Evolutionary conservation across 2,329 filamentous ascomycete genomes (phyloP), one percentile per base, ranked within the genome.

Genomic region (Xylaria polymorpha): DNA sequence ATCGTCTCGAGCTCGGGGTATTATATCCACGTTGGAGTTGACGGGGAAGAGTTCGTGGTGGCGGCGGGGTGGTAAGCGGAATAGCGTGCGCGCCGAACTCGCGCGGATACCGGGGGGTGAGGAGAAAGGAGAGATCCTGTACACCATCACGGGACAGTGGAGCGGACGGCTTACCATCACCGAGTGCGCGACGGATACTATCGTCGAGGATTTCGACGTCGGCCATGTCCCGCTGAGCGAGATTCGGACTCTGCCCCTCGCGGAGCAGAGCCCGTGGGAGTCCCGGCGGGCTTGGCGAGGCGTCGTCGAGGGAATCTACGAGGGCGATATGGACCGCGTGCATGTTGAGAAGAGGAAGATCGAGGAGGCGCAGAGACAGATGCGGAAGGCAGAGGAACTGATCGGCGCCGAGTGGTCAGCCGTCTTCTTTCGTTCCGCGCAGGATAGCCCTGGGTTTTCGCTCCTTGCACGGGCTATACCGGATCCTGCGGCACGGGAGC

Each of bases 1-100:
- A 72, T 78, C 65, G 72, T 73, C 0, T 74, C 72, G 32, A 77
- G 74, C 61, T 75, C 74, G 25, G 76, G 76, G 6, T 77, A n/a
- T 69, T 44, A 70, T 77, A 12, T 70, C 75, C 1, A 76, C 72
- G 3, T 65, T 78, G 20, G 58, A 71, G 1, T 77, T 78, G 41
- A 66, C 67, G 14, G 70, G 74, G 3, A 73, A 62, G 53, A 67
- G 3, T 1, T 44, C 29, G 56, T 18, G 74, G 35, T 61, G 72
- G 9, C 22, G 63, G 4, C 70, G 74, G 4, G 50, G n/a, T n/a
- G n/a, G n/a, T n/a, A n/a, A 55, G 4, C 72, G 69, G 61, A 75
- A 77, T 22, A 64, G 70, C 12, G 72, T 78, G n/a, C 71, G 66
- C 35, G 76, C 77, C 4, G 70, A 71, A 43, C 46, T 77, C 5